A percentile compares a stretch with the other conserved stretches of the same genome.
Conservation (phyloP, 1,139 yeast species). For the Casaregolazyma lundiana region DNA sequence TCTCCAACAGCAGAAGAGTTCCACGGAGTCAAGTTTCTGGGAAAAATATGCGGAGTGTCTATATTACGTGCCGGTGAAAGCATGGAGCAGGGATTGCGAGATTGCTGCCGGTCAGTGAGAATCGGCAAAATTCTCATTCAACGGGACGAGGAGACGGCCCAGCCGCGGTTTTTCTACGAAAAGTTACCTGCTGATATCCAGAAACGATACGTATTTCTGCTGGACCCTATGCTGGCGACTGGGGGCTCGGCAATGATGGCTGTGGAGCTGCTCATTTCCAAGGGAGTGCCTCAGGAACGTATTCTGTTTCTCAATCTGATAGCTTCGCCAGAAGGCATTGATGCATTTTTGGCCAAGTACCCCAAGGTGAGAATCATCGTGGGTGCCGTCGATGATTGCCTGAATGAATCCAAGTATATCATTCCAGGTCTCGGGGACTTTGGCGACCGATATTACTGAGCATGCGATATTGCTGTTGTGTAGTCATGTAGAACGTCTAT, state of each 20-base stretch:
- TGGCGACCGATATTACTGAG: constrained; percentile 92
- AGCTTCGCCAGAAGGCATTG: constrained; percentile 92
- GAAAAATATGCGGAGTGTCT: constrained; percentile 95
- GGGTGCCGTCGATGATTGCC: constrained; percentile 83
- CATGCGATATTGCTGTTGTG: neutral
- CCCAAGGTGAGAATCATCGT: constrained; percentile 87
- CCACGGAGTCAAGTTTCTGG: constrained; percentile 77
- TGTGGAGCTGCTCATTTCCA: constrained; percentile 75
- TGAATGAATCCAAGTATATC: constrained; percentile 80
- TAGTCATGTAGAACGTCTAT: neutral
- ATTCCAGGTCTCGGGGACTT: constrained; percentile 96
- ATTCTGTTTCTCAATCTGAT: constrained; percentile 84
- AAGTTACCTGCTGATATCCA: constrained; percentile 89
- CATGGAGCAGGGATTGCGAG: constrained; percentile 97
- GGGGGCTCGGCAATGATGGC: constrained; percentile 99
- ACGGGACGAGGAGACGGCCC: constrained; percentile 89
- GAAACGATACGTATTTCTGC: constrained; percentile 78
- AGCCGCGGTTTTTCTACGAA: constrained; percentile 61
- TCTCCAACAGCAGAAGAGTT: constrained; percentile 75
- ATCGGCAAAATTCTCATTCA: constrained; percentile 95
- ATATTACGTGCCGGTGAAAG: constrained; percentile 97
- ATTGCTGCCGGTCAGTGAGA: constrained; percentile 91
- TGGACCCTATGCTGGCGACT: constrained; percentile 97
- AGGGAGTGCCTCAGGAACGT: constrained; percentile 85
- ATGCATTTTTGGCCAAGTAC: constrained; percentile 67